These are phyloP conservation scores for Aspergillus egyptiacus DNA, from an alignment of 495 filamentous ascomycete genomes.

Conservation along the genomic window DNA sequence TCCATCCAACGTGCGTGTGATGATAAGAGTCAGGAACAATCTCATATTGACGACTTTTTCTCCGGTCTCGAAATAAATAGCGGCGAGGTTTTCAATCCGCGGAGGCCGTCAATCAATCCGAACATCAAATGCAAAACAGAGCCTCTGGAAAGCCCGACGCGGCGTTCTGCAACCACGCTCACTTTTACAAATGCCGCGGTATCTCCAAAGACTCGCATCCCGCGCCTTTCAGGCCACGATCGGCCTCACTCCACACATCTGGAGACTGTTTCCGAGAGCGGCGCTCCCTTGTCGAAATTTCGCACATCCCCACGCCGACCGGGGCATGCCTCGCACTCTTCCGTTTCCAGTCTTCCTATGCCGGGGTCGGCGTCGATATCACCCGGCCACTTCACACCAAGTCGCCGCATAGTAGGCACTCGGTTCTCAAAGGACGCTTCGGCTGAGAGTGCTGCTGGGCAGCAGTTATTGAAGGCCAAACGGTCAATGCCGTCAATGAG, in stretches of 20 bases:
- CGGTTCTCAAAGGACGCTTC: constrained; percentile 50
- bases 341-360: constrained; percentile 57
- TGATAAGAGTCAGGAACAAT: constrained; percentile 18
- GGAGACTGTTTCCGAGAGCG: constrained; percentile 89
- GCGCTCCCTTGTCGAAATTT: constrained; percentile 58
- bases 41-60: constrained; percentile 75
- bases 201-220: constrained; percentile 50
- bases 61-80: constrained; percentile 81
- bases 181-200: constrained; percentile 73
- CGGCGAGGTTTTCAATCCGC: constrained; percentile 71
- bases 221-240: constrained; percentile 57
- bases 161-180: constrained; percentile 71
- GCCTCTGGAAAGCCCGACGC: constrained; percentile 61
- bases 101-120: constrained; percentile 80
- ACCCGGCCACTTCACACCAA: constrained; percentile 48
- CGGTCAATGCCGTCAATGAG: constrained; percentile 81
- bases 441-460: constrained; percentile 58
- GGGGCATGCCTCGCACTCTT: constrained; percentile 60
- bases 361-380: constrained; percentile 47
- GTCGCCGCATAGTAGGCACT: constrained; percentile 51
- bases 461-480: constrained; percentile 75
- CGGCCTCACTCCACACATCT: constrained; percentile 65
- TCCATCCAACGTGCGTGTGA: constrained; percentile 24
- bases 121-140: constrained; percentile 81
- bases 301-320: constrained; percentile 59